Conservation (phyloP, 2,329 filamentous ascomycete species). For the Drechslerella stenobrocha region DNA sequence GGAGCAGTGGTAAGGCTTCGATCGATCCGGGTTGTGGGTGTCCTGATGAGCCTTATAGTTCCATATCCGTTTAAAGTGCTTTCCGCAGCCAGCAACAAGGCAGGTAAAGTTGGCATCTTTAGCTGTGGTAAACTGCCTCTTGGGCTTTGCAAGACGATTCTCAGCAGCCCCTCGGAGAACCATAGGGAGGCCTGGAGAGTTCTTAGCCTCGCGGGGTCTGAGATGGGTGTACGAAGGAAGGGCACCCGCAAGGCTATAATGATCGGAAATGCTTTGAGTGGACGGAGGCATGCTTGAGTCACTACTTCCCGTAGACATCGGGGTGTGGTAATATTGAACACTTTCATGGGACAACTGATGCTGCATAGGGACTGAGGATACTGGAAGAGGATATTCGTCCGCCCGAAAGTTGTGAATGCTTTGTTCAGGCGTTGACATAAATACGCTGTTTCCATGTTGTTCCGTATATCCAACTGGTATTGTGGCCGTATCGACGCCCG, state of each 20-base stretch:
- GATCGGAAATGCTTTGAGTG: conserved; percentile 22
- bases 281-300: conserved; percentile 19
- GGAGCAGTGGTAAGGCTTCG: conserved; percentile 71
- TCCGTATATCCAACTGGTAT: conserved; percentile 31
- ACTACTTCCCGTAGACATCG: conserved; percentile 25
- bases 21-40: conserved; percentile 74
- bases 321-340: conserved; percentile 35
- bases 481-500: conserved; percentile 15
- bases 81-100: conserved; percentile 66
- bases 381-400: conserved; percentile 24
- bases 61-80: conserved; percentile 78
- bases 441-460: conserved; percentile 9
- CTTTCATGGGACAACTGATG: conserved; percentile 41
- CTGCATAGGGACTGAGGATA: conserved; percentile 33
- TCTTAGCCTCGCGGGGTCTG: conserved; percentile 30
- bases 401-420: conserved; percentile 23
- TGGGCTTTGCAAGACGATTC: conserved; percentile 47
- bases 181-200: conserved; percentile 42
- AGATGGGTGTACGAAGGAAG: conserved; percentile 42
- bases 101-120: conserved; percentile 75
- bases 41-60: conserved; percentile 87
- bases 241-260: conserved; percentile 46
- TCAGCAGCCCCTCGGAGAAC: conserved; percentile 41
- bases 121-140: conserved; percentile 62
- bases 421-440: conserved; percentile 38